Evolutionary conservation across 1,139 yeast species (phyloP), one percentile per base, ranked within the genome.

Genomic region (Geotrichum fermentans): DNA sequence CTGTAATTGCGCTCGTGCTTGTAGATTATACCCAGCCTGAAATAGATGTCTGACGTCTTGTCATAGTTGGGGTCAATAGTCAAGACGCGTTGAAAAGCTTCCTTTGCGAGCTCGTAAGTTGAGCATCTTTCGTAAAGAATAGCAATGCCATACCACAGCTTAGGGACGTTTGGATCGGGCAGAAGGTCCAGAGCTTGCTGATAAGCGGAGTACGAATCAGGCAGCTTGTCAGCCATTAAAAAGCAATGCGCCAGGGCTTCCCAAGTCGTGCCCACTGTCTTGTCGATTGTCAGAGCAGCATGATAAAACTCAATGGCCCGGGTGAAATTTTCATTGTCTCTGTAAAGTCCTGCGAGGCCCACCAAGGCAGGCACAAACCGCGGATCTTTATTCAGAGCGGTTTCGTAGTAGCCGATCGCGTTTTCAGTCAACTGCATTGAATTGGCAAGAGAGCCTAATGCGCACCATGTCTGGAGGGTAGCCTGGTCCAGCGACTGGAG

Each of bases 101-200:
- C 98, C 66, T 92, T 97, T 3, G 98, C 98, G 61, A 90, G 92
- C 67, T 90, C 97, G 59, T 90, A 73, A 8, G 96, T 86, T 13
- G 97, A 97, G 66, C 92, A 92, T 47, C 98, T 75, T 66, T 92
- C 98, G 67, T 92, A 92, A 53, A 92, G 74, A 54, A 92, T 92
- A 35, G 97, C 98, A 59, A 92, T 92, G 0, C 98, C 98, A 67
- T 92, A 97, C 97, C 98, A 92, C 59, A 90, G 77, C 66, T 89
- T 89, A 48, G 98, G 97, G 45, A 90, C 97, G 60, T 89, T 88
- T 44, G 96, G 95, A 63, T 92, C 90, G 56, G 87, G 89, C 65
- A 89, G 72, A 64, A 89, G 92, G 67, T 87, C 84, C 52, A 92
- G 73, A 1, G 97, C 97, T 64, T 95, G 88, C 70, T 92, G 98